Base-by-base conservation (phyloP, 2,329 filamentous ascomycete genomes). In the Fonsecaea nubica region DNA sequence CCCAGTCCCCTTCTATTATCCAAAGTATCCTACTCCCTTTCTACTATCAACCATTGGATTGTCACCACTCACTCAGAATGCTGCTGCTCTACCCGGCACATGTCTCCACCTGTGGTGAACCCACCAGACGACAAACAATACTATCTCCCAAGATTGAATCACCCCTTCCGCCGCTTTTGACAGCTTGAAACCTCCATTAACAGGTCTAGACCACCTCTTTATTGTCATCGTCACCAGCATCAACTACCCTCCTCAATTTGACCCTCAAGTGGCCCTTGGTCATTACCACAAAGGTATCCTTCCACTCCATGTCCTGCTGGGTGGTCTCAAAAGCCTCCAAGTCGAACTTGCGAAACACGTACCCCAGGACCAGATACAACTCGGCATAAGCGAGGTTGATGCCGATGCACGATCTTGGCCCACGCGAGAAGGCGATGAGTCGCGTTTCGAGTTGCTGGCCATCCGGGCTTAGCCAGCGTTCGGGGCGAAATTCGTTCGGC, bases 341-440 rank as follows among this genome's bases (percentile, higher is more conserved):
- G 6, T 76, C 69, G 36, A 77, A 79, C 32, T 71, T 68, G 7
- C 76, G 69, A 42, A 77, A 72, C 12, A 79, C 60, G 7, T 72
- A 75, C 2, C 73, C 76, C 45, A 78, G 74, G 15, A 66, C 67
- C 12, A 77, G 57, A 54, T 77, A 76, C 35, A 79, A 21, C 62
- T 79, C 78, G 18, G 74, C 74, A 67, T 71, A 75, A 2, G 76
- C 76, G 10, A 77, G 69, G 66, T 70, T 72, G 45, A 67, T 69
- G 6, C 70, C 70, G 15, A 72, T 48, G 57, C 69, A 72, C 25
- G 60, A 58, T 53, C 73, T 55, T 9, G 72, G 66, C 2, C 73
- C 73, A 15, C 59, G 50, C 10, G 58, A 68, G 52, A 70, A 70
- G 48, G 60, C 54, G 25, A 64, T 42, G 33, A 70, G 58, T 13